These are phyloP conservation scores for Amanita rubescens DNA, from an alignment of 768 basidiomycete genomes.

Conservation along the genomic window DNA sequence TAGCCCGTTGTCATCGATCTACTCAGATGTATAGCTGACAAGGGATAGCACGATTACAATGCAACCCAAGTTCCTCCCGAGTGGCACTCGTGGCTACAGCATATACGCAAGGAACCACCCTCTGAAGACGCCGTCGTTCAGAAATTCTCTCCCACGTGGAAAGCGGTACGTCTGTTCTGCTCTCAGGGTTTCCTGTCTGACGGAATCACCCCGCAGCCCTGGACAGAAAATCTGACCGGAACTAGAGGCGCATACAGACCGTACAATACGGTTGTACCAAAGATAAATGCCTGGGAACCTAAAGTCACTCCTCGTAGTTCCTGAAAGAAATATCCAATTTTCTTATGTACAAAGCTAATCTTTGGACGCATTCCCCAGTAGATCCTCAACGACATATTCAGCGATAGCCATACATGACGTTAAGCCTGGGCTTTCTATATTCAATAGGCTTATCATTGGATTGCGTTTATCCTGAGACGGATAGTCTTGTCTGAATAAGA, in stretches of 20 bases:
- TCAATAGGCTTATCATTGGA: constrained; percentile 76
- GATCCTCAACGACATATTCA: constrained; percentile 65
- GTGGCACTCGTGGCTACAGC: constrained; percentile 94
- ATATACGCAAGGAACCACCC: constrained; percentile 83
- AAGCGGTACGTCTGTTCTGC: constrained; percentile 49
- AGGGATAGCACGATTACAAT: constrained; percentile 67
- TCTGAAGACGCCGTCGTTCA: constrained; percentile 67
- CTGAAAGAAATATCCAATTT: not conserved
- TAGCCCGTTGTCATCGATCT: constrained; percentile 22
- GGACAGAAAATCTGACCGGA: constrained; percentile 86
- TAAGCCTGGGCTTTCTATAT: constrained; percentile 90
- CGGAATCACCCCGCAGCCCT: constrained; percentile 43
- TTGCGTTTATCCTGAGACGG: constrained; percentile 28
- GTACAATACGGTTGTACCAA: constrained; percentile 83
- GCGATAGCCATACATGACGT: constrained; percentile 85
- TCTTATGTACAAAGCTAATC: not conserved
- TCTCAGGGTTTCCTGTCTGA: constrained; percentile 2
- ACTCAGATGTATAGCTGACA: not conserved
- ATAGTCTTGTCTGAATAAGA: constrained; percentile 62
- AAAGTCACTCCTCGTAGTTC: constrained; percentile 46
- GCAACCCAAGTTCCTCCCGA: constrained; percentile 93
- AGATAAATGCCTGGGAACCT: constrained; percentile 80
- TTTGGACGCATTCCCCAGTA: constrained; percentile 27
- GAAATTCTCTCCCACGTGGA: constrained; percentile 68
- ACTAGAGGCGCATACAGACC: constrained; percentile 85